Evolutionary conservation across 768 basidiomycete genomes (phyloP).

Genomic region (Tricholoma terreum): DNA sequence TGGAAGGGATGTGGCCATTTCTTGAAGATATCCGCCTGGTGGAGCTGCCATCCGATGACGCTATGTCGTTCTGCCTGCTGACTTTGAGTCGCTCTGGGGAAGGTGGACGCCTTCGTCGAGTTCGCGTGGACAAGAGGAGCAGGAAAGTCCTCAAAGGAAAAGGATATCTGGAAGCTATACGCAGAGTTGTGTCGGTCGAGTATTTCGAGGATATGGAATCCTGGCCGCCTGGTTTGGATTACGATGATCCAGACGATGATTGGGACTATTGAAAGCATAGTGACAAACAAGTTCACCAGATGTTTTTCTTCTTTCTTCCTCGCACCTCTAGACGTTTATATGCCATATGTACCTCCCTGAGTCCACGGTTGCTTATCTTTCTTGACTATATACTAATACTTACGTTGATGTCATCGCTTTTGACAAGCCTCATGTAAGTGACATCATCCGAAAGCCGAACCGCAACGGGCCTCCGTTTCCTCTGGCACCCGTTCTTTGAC

Average conservation of each 20-base stretch:
- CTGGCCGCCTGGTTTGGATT: conserved; percentile 37
- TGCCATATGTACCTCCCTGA: no score
- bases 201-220: conserved; percentile 9
- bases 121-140: conserved; percentile 37
- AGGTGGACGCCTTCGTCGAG: conserved; percentile 14
- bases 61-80: conserved; percentile 29
- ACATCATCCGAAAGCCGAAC: no score
- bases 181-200: conserved; percentile 28
- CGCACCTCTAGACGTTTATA: no score
- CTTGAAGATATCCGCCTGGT: conserved; percentile 32
- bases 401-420: no score
- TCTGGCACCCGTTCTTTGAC: not conserved
- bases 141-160: conserved; percentile 31
- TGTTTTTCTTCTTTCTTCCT: no score
- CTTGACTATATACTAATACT: no score
- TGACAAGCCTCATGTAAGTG: no score
- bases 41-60: conserved; percentile 30
- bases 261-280: not conserved
- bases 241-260: conserved; percentile 26
- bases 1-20: conserved; percentile 30
- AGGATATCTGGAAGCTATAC: conserved; percentile 25
- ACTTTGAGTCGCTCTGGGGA: conserved; percentile 21
- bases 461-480: no score
- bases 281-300: no score
- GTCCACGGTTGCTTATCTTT: no score